These are phyloP conservation scores for Trypanosoma mega DNA, from an alignment of 208 protist species.

Conservation along the genomic window DNA sequence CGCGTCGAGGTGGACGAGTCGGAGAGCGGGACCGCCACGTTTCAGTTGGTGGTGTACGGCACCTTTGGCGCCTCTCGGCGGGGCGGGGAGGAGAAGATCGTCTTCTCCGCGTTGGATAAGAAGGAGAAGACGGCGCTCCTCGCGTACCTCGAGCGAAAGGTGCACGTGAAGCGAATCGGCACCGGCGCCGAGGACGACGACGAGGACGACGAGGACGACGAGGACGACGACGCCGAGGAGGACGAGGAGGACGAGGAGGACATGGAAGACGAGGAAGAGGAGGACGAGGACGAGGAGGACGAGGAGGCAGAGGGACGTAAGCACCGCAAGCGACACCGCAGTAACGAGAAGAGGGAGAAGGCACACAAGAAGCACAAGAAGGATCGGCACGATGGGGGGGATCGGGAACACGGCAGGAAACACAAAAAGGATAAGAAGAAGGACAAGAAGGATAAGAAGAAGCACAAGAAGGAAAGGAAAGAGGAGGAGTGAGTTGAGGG, in stretches of 20 bases:
- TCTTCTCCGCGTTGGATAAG: slow-evolving; percentile 71
- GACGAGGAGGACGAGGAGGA: slow-evolving; percentile 37
- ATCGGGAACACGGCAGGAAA: slow-evolving; percentile 40
- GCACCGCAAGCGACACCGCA: slow-evolving; percentile 31
- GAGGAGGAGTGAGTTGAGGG: no score
- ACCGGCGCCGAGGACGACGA: slow-evolving; percentile 30
- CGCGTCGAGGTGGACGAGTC: slow-evolving; percentile 71
- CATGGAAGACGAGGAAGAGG: slow-evolving; percentile 48
- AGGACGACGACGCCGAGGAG: slow-evolving; percentile 47
- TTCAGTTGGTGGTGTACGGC: slow-evolving; percentile 72
- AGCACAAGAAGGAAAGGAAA: slow-evolving; percentile 33
- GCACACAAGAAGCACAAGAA: slow-evolving; percentile 39
- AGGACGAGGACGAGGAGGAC: slow-evolving; percentile 33
- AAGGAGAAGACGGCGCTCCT: slow-evolving; percentile 65
- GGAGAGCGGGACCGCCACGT: slow-evolving; percentile 61
- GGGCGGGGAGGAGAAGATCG: slow-evolving; percentile 47
- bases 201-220: slow-evolving; percentile 55
- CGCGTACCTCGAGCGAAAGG: slow-evolving; percentile 51
- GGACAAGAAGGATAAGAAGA: slow-evolving; percentile 43
- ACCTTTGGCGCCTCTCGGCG: slow-evolving; percentile 12
- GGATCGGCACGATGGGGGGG: slow-evolving; percentile 28
- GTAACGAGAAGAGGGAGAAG: slow-evolving; percentile 34
- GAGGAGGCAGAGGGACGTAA: slow-evolving; percentile 19
- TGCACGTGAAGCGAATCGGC: slow-evolving; percentile 48
- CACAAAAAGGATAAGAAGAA: slow-evolving; percentile 35